Evolutionary conservation across 768 basidiomycete genomes (phyloP).

Genomic region (Amanita brunnescens): DNA sequence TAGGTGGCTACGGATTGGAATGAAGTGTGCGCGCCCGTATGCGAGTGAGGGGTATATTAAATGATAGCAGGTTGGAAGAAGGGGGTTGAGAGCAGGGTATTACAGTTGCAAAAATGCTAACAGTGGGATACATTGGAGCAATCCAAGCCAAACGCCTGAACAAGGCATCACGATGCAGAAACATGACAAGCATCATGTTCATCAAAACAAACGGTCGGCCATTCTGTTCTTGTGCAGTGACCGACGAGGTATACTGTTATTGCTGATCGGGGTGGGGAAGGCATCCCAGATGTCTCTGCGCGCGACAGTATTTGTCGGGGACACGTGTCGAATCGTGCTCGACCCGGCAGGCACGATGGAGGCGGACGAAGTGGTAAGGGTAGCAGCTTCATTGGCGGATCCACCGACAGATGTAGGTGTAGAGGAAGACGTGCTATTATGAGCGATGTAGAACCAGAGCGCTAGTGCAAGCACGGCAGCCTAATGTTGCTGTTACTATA

Average conservation of each 20-base stretch:
- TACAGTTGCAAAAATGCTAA: background rate
- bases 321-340: slow-evolving; percentile 32
- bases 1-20: background rate
- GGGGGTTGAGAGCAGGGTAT: too few relatives aligned
- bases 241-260: background rate
- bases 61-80: background rate
- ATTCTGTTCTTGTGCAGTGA: slow-evolving; percentile 1
- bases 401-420: slow-evolving; percentile 61
- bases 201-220: background rate
- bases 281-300: slow-evolving; percentile 15
- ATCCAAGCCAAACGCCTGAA: background rate
- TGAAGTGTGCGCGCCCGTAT: background rate
- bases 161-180: background rate
- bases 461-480: slow-evolving; percentile 48
- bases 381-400: slow-evolving; percentile 35
- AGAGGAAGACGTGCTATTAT: slow-evolving; percentile 38
- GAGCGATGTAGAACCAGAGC: slow-evolving; percentile 50
- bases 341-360: slow-evolving; percentile 14
- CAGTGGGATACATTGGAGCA: background rate
- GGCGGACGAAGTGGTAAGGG: slow-evolving; percentile 11
- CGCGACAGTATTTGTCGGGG: slow-evolving; percentile 54
- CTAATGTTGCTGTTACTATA: slow-evolving; percentile 17
- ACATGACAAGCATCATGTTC: background rate
- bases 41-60: slow-evolving; percentile 4
- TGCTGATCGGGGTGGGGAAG: background rate